Evolutionary conservation across 169 alveolate species (phyloP).

Genomic region (Plasmodium adleri): DNA sequence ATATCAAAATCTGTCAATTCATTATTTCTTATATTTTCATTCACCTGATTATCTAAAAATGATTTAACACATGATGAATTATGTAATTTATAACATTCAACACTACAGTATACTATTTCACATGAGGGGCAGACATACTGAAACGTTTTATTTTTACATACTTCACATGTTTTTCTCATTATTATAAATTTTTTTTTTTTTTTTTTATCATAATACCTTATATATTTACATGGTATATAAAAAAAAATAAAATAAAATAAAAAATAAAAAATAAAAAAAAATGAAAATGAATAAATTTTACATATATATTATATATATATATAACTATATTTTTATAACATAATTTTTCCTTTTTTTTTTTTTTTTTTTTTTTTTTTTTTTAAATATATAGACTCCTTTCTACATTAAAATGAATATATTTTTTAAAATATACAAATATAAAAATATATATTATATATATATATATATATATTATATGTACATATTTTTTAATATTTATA

Average conservation of each 20-base stretch:
- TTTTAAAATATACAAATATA: too few relatives aligned
- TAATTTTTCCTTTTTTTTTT: too few relatives aligned
- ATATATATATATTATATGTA: too few relatives aligned
- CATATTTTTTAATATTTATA: too few relatives aligned
- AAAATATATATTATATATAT: too few relatives aligned
- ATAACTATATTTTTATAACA: too few relatives aligned
- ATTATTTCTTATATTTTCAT: conserved; percentile 48
- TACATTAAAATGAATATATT: too few relatives aligned
- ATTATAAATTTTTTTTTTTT: not conserved
- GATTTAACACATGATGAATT: conserved; percentile 43
- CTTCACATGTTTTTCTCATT: conserved; percentile 73
- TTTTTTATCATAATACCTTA: not conserved
- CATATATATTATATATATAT: too few relatives aligned
- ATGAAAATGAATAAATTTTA: too few relatives aligned
- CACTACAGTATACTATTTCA: conserved; percentile 71
- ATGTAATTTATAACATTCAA: conserved; percentile 62
- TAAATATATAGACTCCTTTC: too few relatives aligned
- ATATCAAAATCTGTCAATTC: conserved; percentile 36
- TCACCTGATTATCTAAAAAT: conserved; percentile 60
- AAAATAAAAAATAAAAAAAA: too few relatives aligned
- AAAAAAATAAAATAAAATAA: not conserved
- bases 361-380: too few relatives aligned
- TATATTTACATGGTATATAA: not conserved
- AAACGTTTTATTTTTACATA: conserved; percentile 53
- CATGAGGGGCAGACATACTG: conserved; percentile 75